Percentiles rank a stretch among this genome's conserved stretches.
These are phyloP conservation scores for Pugionium cornutum DNA, from an alignment of 345 rosid genomes.

Conservation along the genomic window DNA sequence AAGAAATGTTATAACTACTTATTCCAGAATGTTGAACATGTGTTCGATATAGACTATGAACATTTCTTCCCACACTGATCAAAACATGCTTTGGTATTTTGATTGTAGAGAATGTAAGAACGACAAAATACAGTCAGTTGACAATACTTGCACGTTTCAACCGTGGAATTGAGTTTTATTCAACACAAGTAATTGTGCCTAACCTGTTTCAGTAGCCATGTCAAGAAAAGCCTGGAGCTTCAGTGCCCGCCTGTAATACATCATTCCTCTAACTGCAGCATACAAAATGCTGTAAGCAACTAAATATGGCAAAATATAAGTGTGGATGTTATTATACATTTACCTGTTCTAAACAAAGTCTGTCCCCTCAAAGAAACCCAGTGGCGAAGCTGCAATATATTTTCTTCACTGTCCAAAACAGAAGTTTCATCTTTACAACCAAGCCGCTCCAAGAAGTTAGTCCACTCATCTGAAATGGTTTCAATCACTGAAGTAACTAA, in stretches of 20 bases:
- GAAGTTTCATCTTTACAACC: constrained; percentile 70
- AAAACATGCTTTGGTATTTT: not conserved
- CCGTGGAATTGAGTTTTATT: constrained; percentile 8
- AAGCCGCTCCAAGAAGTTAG: constrained; percentile 84
- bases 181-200: constrained; percentile 23
- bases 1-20: constrained; percentile 25
- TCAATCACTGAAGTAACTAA: constrained; percentile 4
- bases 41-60: constrained; percentile 1
- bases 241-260: constrained; percentile 95
- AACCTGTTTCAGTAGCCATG: constrained; percentile 90
- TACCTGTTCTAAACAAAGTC: constrained; percentile 92
- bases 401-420: constrained; percentile 89
- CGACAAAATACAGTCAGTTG: constrained; percentile 1
- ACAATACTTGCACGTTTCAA: constrained; percentile 10
- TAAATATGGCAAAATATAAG: constrained; percentile 15
- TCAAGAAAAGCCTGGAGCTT: constrained; percentile 99
- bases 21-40: not conserved
- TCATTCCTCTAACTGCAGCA: constrained; percentile 93
- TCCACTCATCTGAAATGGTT: constrained; percentile 82
- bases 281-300: constrained; percentile 28
- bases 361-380: constrained; percentile 98
- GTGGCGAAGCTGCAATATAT: constrained; percentile 89
- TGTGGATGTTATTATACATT: constrained; percentile 25
- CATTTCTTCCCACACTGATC: constrained; percentile 12
- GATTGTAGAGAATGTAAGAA: constrained; percentile 2